Evolutionary conservation across 1,139 yeast species (phyloP), one percentile per base, ranked within the genome.

Genomic region (Citeromyces hawaiiensis): DNA sequence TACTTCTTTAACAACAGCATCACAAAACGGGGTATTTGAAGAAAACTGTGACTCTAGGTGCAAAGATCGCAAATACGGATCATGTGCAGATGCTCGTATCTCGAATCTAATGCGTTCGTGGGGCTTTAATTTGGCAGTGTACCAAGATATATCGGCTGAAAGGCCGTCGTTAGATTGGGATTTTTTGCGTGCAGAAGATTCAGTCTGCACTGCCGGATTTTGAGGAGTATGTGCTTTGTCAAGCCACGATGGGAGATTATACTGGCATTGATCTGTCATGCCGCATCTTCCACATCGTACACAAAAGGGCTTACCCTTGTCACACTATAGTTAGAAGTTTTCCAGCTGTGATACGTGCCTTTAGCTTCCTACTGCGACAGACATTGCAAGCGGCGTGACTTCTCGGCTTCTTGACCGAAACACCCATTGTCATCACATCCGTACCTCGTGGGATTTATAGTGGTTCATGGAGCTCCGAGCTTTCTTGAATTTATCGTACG

Each of bases 221-320:
- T 14, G 11, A 8, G 10, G 19, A 18, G 29, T 11, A n/a, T 36
- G 17, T 8, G 27, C n/a, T 23, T 25, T 14, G 31, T 36, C 15
- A 14, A 23, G 16, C 48, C 50, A 46, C 14, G 38, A 38, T 4
- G 51, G 50, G 19, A 45, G 46, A 8, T 23, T n/a, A 35, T 51
- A 52, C 21, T 38, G 38, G 32, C 55, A 52, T 14, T 44, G 36
- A 37, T 46, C 45, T 1, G 45, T 44, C n/a, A 41, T 42, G 9
- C 51, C 49, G 38, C 54, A 53, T 34, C 50, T 53, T 7, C 47
- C 42, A 46, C 71, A 66, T 1, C 63, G 68, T 3, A 79, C 73
- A 57, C 93, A 82, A 29, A 75, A 72, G 1, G 91, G 91, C 47
- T 69, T 64, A 17, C 63, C 66, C 40, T 80, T 60, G 50, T 76